Base-by-base conservation (phyloP, 768 basidiomycete species). In the Tulasnella sp. region DNA sequence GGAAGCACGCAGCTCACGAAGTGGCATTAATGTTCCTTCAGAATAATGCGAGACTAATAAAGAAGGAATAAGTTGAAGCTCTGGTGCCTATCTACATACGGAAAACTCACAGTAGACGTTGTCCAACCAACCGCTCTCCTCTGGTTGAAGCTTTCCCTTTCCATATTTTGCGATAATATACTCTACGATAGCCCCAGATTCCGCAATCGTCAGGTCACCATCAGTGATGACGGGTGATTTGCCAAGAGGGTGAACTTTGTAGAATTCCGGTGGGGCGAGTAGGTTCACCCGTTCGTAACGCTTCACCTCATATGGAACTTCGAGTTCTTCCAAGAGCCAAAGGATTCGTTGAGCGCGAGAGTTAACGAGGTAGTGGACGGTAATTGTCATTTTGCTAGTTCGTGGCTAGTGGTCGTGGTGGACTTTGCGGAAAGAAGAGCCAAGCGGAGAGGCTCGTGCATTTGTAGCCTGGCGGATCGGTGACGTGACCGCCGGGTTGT, bases 171-270 rank as follows among this genome's bases (percentile, higher is more conserved):
- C 80, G 68, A 89, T 85, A 73, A 89, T 77, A 80, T 88, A 89
- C 58, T 88, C 88, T 77, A 88, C 83, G 56, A 88, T 88, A 24
- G 88, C 88, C 38, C 86, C 86, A 80, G 88, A 87, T 80, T 87
- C 87, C 24, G 87, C 86, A 21, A 89, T 79, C 4, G 84, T 86
- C n/a, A 87, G 77, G 27, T 86, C 86, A 21, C 86, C 88, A 81
- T 88, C 87, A 3, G 86, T 87, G 58, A 89, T 87, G 75, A 89
- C 84, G 24, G 88, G 89, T 3, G 87, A 84, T 81, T 87, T 89
- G 36, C 89, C 88, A 14, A 89, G 82, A n/a, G 88, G 88, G 72
- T 87, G 84, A 36, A 88, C 76, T 2, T 85, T 77, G 36, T 82
- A 81, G 12, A 88, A 82, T 75, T 87, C 87, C 14, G 74, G 76